These are phyloP conservation scores for Perkinsus marinus DNA, from an alignment of 169 alveolate genomes.

Conservation along the genomic window DNA sequence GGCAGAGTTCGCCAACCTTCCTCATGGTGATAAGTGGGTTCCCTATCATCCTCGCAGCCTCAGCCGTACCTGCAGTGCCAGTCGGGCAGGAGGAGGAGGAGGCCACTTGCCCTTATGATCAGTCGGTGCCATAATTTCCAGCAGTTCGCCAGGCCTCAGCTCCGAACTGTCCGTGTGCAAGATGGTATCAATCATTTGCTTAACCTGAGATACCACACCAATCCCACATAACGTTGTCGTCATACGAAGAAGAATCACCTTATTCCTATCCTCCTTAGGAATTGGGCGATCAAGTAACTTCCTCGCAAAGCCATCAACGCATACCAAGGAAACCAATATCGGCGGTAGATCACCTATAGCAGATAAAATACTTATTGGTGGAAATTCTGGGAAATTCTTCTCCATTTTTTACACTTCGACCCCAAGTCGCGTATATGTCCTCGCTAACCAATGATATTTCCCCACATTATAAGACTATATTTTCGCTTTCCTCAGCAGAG, in stretches of 20 bases:
- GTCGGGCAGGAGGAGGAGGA: neutral
- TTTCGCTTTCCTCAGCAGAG: too few relatives aligned
- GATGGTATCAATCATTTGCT: neutral
- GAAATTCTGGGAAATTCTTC: too few relatives aligned
- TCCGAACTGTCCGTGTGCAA: neutral
- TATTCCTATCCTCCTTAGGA: neutral
- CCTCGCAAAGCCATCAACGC: neutral
- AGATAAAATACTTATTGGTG: neutral
- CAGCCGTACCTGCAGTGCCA: neutral
- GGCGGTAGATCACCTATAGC: constrained; percentile 70
- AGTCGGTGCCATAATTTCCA: neutral
- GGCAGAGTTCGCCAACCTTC: neutral
- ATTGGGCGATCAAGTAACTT: neutral
- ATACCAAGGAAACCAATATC: constrained; percentile 74
- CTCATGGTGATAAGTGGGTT: neutral
- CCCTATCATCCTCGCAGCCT: neutral
- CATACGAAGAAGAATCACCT: too few relatives aligned
- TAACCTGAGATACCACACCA: neutral
- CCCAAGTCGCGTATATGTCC: too few relatives aligned
- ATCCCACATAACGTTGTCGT: neutral
- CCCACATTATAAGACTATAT: too few relatives aligned
- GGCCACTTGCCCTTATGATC: neutral
- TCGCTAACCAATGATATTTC: too few relatives aligned
- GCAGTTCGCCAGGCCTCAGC: neutral
- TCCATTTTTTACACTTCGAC: too few relatives aligned